Evolutionary conservation across 306 rosid genomes (phyloP), one percentile per base, ranked within the genome.

Genomic region (Quercus mongolica): DNA sequence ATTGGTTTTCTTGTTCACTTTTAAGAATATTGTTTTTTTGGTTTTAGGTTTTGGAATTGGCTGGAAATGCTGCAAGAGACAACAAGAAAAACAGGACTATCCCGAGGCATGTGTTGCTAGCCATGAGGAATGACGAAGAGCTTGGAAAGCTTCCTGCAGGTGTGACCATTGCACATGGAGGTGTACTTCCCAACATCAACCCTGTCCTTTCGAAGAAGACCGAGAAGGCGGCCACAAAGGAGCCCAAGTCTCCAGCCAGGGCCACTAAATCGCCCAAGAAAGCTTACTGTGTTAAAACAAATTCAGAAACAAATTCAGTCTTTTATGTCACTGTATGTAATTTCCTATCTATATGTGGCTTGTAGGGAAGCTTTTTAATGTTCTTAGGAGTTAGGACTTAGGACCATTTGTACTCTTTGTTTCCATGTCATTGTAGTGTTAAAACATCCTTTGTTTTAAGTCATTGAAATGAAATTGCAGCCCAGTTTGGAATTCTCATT

Each of bases 11-110:
- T 38, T 38, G 46, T 38, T 2, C 46, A 7, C 3, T 38, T 38
- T 7, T 38, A 38, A 38, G 17, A 49, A 12, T 0, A 46, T 46
- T 49, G 0, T 49, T 49, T 18, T 5, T 5, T 58, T 19, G 21
- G 2, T 3, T 15, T 21, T 81, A 88, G 91, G 89, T 88, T 72
- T 74, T 85, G 87, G 91, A 88, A 72, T 14, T 88, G 68, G 89
- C 91, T 68, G 91, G 89, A 23, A 88, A 88, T 88, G 91, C 89
- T 41, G 89, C 87, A 7, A 80, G 89, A 55, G 87, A 88, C 55
- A 88, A 83, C 80, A 85, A 88, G 74, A 88, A 81, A 76, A 87
- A 76, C 26, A 74, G 84, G 71, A 86, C 83, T 23, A 83, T 78
- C 65, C 87, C 90, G 20, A 78, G 91, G 81, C 91, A 69, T 38